phyloP scores from a whole-genome alignment of 768 basidiomycete species.

The Cytidiella melzeri region DNA sequence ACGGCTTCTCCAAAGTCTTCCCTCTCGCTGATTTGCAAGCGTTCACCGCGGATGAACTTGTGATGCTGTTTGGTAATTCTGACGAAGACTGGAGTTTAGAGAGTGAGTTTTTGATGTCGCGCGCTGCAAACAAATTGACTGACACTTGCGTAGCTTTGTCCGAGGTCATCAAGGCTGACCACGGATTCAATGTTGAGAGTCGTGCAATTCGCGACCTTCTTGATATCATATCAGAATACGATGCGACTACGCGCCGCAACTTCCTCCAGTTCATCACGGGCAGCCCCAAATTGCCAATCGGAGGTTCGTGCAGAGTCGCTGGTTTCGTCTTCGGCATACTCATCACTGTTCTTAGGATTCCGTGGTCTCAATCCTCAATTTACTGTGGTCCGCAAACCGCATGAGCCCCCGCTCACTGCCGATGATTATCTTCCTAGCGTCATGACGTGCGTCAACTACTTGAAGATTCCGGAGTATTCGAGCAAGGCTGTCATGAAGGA shows the following conservation, averaged over 20 bases:
- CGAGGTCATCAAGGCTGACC: slow-evolving; percentile 93
- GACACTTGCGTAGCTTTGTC: slow-evolving; percentile 62
- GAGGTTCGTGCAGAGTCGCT: slow-evolving; percentile 49
- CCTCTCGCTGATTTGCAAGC: slow-evolving; percentile 85
- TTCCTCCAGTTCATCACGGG: slow-evolving; percentile 97
- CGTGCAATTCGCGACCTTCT: slow-evolving; percentile 84
- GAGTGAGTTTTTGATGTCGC: slow-evolving; percentile 48
- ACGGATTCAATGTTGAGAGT: slow-evolving; percentile 95
- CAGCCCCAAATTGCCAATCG: slow-evolving; percentile 93
- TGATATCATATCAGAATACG: slow-evolving; percentile 81
- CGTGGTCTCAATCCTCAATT: slow-evolving; percentile 88
- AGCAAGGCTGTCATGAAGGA: slow-evolving; percentile 78
- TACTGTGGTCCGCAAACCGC: slow-evolving; percentile 95
- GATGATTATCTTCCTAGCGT: slow-evolving; percentile 96
- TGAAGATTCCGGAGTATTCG: slow-evolving; percentile 95
- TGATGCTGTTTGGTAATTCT: slow-evolving; percentile 90
- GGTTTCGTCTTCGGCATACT: slow-evolving; percentile 1
- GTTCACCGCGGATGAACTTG: slow-evolving; percentile 93
- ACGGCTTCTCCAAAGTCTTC: slow-evolving; percentile 96
- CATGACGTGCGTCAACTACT: slow-evolving; percentile 97
- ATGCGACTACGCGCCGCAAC: slow-evolving; percentile 66
- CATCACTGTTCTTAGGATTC: slow-evolving; percentile 56
- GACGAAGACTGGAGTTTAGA: slow-evolving; percentile 97
- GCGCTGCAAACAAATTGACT: background rate
- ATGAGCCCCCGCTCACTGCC: slow-evolving; percentile 83